Base-by-base conservation (phyloP, 768 basidiomycete genomes). In the Phlegmacium glaucopus region DNA sequence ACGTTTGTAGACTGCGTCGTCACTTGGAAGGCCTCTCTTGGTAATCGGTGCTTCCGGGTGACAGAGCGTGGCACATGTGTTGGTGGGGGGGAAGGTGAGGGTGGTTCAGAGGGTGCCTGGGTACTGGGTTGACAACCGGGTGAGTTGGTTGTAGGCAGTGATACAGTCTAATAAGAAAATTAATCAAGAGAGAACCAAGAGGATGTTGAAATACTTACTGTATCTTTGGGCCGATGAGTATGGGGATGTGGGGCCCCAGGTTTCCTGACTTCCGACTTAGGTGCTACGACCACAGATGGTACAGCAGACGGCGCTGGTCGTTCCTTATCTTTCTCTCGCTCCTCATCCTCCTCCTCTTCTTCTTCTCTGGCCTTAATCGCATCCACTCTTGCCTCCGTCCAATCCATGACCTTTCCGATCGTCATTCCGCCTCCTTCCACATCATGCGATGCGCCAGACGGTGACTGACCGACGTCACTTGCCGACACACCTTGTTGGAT, bases 261-360 rank as follows among this genome's bases (percentile, higher is more conserved):
- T 49, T 60, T 61, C 35, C 61, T 59, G 5, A 16, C 43, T 6
- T 62, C 60, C 25, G 58, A 42, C 50, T 60, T 64, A 35, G 58
- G 38, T 1, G 45, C 49, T 8, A 54, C 52, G 44, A 49, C 57
- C 47, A 44, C 55, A 29, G 46, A 30, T 27, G 28, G 49, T 11
- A 28, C 40, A 18, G 42, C 22, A 17, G 42, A 45, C 50, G 52
- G 57, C 15, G 8, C 50, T 39, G 59, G 61, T 53, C 74, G 65
- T 52, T 77, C 78, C 55, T 61, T 68, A 48, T 77, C 80, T 55
- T 71, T 75, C 58, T 86, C 83, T 39, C 76, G 69, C 52, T 87
- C 85, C 51, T 88, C 85, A 48, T 89, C 88, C 59, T 90, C 87
- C 26, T 87, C 87, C 50, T 90, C 88, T 59, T 90, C 90, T 45